Evolutionary conservation across 305 asterid genomes (phyloP), one percentile per base, ranked within the genome.

Genomic region (Striga hermonthica): DNA sequence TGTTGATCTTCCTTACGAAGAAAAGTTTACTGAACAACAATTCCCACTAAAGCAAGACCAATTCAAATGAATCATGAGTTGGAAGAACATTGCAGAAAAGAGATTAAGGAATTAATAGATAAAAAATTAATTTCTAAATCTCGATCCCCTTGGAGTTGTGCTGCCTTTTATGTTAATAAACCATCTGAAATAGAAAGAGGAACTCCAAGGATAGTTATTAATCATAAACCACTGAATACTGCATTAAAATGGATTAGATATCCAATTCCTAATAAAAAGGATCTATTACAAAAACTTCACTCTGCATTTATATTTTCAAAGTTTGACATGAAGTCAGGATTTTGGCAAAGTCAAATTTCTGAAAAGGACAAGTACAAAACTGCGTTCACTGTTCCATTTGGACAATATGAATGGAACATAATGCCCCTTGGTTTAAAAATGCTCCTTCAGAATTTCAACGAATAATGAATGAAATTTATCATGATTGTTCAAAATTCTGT

Each of bases 141-240:
- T 6, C 12, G 22, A 49, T 49, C 56, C 0, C 4, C 22, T 5
- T 49, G 56, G 28, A 49, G 28, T 49, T 49, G 56, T 49, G 15
- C 22, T 0, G 5, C 56, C 5, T 49, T 49, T 5, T 49, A 49
- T 49, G 56, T 39, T 39, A 39, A 39, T 39, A 39, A 39, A 39
- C 44, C 44, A 39, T 5, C 6, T 38, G 64, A 59, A 39, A 37
- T n/a, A 7, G 64, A 59, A 59, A 7, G 50, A 6, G 64, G 64
- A 6, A 10, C 15, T 7, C 64, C 64, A 2, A 59, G 49, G 1
- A 11, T 59, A 0, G 64, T 59, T 0, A 59, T 59, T 6, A 59
- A 59, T 38, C 38, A 38, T 9, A 59, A 59, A 14, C 64, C 50
- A 1, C 35, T 39, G 0, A 59, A 59, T 7, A 22, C n/a, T 5